Conservation (phyloP, 2,329 filamentous ascomycete species). For the Phaeosphaeria sp. region DNA sequence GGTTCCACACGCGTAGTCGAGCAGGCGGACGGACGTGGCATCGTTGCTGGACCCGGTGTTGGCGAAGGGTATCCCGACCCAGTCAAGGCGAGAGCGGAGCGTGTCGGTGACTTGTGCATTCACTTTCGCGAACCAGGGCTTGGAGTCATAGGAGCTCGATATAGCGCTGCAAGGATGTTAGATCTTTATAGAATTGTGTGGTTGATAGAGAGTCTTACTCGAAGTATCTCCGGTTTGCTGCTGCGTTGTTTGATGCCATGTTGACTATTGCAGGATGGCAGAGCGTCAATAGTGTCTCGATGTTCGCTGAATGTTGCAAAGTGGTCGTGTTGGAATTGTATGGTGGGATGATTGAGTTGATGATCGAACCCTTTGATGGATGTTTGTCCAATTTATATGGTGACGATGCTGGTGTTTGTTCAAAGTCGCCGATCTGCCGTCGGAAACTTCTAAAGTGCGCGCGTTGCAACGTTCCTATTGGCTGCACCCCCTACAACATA, state of each 20-base stretch:
- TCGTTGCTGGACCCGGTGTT: constrained; percentile 40
- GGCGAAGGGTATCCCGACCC: constrained; percentile 67
- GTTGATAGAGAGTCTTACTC: constrained; percentile 27
- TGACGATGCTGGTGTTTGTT: background rate
- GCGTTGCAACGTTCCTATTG: background rate
- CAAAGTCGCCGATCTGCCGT: constrained; percentile 22
- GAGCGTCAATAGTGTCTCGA: background rate
- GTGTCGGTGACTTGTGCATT: constrained; percentile 62
- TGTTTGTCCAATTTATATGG: background rate
- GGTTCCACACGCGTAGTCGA: constrained; percentile 81
- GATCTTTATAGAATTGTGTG: background rate
- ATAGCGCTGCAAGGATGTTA: constrained; percentile 52
- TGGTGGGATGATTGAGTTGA: too few species aligned
- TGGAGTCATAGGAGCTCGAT: constrained; percentile 63
- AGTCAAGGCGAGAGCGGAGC: constrained; percentile 62
- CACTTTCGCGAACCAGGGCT: constrained; percentile 59
- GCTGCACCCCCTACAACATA: background rate
- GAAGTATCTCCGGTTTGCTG: constrained; percentile 46
- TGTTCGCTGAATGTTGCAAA: background rate
- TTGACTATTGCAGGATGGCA: constrained; percentile 3
- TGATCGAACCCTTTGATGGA: background rate
- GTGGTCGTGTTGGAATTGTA: background rate
- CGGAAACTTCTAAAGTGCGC: constrained; percentile 4
- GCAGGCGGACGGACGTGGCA: constrained; percentile 56
- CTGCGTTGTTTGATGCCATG: constrained; percentile 36